Evolutionary conservation across 495 filamentous ascomycete species (phyloP), one percentile per base, ranked within the genome.

Genomic region (Lasiosphaeriaceae sp.): DNA sequence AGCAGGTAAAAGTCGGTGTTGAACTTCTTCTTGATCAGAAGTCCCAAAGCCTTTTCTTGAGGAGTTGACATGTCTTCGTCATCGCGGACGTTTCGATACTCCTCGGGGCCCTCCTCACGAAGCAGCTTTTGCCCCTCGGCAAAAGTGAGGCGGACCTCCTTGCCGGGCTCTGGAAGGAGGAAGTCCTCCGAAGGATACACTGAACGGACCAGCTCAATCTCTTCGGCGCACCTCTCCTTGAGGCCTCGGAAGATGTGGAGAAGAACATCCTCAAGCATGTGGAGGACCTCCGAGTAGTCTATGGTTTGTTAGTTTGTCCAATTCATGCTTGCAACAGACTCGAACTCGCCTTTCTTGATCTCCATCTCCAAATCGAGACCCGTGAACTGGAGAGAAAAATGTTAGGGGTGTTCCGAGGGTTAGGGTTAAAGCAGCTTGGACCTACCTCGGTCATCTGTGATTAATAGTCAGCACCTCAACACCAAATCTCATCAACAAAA

Each of bases 301-400:
- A n/a, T n/a, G n/a, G n/a, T n/a, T n/a, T n/a, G n/a, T n/a, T n/a
- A n/a, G n/a, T n/a, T n/a, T n/a, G n/a, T n/a, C n/a, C n/a, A n/a
- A n/a, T n/a, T n/a, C n/a, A n/a, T n/a, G n/a, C n/a, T n/a, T n/a
- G n/a, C n/a, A n/a, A n/a, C n/a, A n/a, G n/a, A n/a, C n/a, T n/a
- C n/a, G n/a, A n/a, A n/a, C n/a, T n/a, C n/a, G n/a, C 91, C 82
- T 54, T 89, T 76, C 52, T 88, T 82, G 71, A 97, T 96, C 35
- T 91, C 91, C 89, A 96, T 97, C 69, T 97, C 94, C 66, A 97
- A 77, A 89, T 98, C 94, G 57, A 98, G 88, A 71, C 94, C 94
- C 44, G 90, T 90, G 74, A 96, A 98, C 60, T 62, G 37, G 54
- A 19, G n/a, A n/a, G n/a, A n/a, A n/a, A n/a, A n/a, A n/a, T n/a